Percentiles rank a stretch among this genome's conserved stretches.
Evolutionary conservation across 2,329 filamentous ascomycete genomes (phyloP).

Genomic region (Colletotrichum chlorophyti): DNA sequence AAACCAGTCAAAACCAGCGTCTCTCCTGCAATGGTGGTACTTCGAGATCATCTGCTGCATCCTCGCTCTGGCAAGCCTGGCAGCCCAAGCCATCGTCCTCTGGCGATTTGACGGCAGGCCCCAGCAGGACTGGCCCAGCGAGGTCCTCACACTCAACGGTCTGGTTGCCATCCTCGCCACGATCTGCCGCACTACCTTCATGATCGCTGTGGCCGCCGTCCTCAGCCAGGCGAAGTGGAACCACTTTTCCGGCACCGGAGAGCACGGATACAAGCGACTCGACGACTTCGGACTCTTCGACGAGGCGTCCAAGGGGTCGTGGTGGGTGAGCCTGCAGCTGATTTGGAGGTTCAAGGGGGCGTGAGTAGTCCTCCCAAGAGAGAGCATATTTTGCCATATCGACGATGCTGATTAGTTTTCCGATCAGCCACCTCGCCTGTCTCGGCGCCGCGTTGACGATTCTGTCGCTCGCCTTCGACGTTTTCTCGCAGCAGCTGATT

Average conservation of each 20-base stretch:
- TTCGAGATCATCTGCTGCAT: background rate
- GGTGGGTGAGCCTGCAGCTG: slow-evolving; percentile 29
- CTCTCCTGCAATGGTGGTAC: background rate
- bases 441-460: slow-evolving; percentile 43
- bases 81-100: background rate
- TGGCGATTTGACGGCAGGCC: slow-evolving; percentile 25
- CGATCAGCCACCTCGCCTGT: slow-evolving; percentile 40
- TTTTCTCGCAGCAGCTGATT: slow-evolving; percentile 47
- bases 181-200: slow-evolving; percentile 30
- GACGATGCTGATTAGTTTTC: too few species aligned
- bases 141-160: slow-evolving; percentile 36
- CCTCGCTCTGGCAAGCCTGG: background rate
- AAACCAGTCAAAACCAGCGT: too few species aligned
- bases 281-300: slow-evolving; percentile 32
- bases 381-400: too few species aligned
- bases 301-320: slow-evolving; percentile 28
- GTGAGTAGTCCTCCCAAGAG: background rate
- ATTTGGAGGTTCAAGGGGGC: slow-evolving; percentile 28
- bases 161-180: slow-evolving; percentile 35
- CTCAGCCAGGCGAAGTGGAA: slow-evolving; percentile 35
- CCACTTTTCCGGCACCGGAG: slow-evolving; percentile 24
- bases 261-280: slow-evolving; percentile 11
- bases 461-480: slow-evolving; percentile 43
- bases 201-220: slow-evolving; percentile 33
- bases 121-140: slow-evolving; percentile 28